Conservation (phyloP, 2,329 filamentous ascomycete species). For the Bretziella fagacearum region DNA sequence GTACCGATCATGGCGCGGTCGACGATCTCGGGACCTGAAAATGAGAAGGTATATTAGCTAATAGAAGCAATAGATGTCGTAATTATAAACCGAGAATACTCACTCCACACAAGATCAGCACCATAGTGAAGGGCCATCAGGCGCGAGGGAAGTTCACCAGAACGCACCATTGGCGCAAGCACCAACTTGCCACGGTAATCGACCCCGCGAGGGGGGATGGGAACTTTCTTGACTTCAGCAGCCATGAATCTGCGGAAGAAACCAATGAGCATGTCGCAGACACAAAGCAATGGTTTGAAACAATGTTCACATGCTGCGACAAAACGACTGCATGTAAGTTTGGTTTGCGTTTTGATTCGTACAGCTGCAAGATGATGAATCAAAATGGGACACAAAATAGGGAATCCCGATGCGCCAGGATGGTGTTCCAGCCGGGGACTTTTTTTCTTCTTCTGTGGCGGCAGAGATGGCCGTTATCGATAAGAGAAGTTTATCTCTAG, state of each 20-base stretch:
- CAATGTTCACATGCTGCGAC: constrained; percentile 9
- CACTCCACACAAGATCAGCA: constrained; percentile 91
- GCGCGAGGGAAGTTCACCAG: constrained; percentile 84
- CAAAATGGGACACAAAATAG: not conserved
- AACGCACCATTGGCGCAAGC: constrained; percentile 93
- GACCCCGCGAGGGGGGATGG: constrained; percentile 69
- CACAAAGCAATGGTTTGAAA: not conserved
- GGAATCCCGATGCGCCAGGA: not conserved
- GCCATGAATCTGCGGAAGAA: constrained; percentile 36
- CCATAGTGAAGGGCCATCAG: constrained; percentile 84
- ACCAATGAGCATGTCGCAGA: constrained; percentile 12
- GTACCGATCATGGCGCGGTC: constrained; percentile 85
- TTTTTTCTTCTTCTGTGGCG: not conserved
- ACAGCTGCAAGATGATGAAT: not conserved
- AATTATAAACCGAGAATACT: constrained; percentile 18
- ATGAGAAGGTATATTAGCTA: too few relatives aligned
- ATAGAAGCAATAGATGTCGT: not conserved
- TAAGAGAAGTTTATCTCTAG: not conserved
- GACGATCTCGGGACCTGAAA: constrained; percentile 71
- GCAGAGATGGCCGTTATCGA: constrained; percentile 6
- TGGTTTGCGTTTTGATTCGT: not conserved
- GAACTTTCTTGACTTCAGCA: constrained; percentile 46
- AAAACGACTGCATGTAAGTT: not conserved
- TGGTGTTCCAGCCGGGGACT: not conserved
- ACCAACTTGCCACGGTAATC: constrained; percentile 91